Base-by-base conservation (phyloP, 225 moss, liverwort and hornwort species). In the Anthoceros angustus region DNA sequence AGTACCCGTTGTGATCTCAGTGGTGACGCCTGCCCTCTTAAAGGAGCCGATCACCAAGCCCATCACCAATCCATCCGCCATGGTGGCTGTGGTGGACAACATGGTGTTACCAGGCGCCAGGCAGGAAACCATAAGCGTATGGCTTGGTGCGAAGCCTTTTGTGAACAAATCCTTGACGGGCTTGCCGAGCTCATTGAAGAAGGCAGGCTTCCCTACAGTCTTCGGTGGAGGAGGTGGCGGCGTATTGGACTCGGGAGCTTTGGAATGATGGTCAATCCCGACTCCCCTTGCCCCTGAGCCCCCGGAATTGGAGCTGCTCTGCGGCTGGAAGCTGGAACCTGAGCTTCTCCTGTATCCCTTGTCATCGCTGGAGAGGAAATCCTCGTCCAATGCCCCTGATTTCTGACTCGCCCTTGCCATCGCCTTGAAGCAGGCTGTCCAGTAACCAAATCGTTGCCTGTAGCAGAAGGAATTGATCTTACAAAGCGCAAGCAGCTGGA, bases 111-210 rank as follows among this genome's bases (percentile, higher is more conserved):
- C 81, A 0, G 92, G 88, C 2, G 83, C 86, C 23, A 86, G 9
- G 65, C 86, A 85, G 42, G 86, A 86, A 62, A 92, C 10, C 81
- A 86, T 84, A 62, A 92, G 70, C 66, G 83, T 88, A 72, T 88
- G 79, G 10, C 92, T 88, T 0, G 68, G 72, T 63, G 81, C 74
- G 41, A 92, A 92, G 8, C 92, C 92, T 79, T 79, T 88, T 63
- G 74, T 75, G 69, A 86, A 79, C 41, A 92, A 62, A 77, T 92
- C 88, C 71, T 74, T 85, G 45, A 86, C 85, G 67, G 77, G 80
- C 79, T 85, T 92, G 39, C 92, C 92, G 14, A 92, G 81, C 0
- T 92, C 86, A 10, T 72, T 46, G 42, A 92, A 92, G 55, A 80
- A 62, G 69, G 48, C 9, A 38, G 92, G 92, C 62, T 76, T 84